Conservation (phyloP, 2,329 filamentous ascomycete species). For the Aaosphaeria arxii region DNA sequence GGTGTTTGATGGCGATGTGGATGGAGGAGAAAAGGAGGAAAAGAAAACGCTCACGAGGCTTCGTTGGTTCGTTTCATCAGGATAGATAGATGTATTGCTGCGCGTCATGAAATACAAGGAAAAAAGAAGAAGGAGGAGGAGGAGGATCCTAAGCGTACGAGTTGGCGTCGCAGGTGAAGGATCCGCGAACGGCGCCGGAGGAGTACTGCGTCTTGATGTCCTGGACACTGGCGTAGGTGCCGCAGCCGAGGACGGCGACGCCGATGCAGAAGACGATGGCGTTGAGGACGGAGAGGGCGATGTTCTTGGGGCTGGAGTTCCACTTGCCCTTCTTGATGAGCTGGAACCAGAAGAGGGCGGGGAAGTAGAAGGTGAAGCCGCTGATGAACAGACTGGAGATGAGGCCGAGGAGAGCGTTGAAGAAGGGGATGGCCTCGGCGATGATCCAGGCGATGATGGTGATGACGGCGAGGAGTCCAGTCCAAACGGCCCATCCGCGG, state of each 20-base stretch:
- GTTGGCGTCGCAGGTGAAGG: conserved; percentile 33
- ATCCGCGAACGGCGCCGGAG: conserved; percentile 25
- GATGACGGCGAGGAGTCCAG: conserved; percentile 52
- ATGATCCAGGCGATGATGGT: conserved; percentile 68
- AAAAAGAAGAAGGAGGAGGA: no score
- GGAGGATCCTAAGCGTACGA: conserved; percentile 15
- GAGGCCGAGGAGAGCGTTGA: conserved; percentile 66
- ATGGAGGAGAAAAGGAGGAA: no score
- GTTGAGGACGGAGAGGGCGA: conserved; percentile 12
- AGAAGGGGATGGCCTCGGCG: conserved; percentile 68
- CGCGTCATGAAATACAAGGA: no score
- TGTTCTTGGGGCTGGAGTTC: conserved; percentile 19
- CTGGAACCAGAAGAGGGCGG: conserved; percentile 36
- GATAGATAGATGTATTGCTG: no score
- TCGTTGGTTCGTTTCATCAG: no score
- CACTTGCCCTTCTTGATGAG: conserved; percentile 41
- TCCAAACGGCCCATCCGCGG: conserved; percentile 54
- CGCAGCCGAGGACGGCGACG: conserved; percentile 22
- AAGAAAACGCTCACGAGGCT: no score
- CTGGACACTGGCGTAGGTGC: conserved; percentile 40
- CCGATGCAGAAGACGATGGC: conserved; percentile 14
- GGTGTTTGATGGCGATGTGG: no score
- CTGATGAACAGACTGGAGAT: conserved; percentile 61
- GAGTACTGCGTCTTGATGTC: conserved; percentile 37
- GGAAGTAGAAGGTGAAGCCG: conserved; percentile 60